Evolutionary conservation across 805 yeast genomes (phyloP), one percentile per base, ranked within the genome.

Genomic region (Candida parachauliodes): DNA sequence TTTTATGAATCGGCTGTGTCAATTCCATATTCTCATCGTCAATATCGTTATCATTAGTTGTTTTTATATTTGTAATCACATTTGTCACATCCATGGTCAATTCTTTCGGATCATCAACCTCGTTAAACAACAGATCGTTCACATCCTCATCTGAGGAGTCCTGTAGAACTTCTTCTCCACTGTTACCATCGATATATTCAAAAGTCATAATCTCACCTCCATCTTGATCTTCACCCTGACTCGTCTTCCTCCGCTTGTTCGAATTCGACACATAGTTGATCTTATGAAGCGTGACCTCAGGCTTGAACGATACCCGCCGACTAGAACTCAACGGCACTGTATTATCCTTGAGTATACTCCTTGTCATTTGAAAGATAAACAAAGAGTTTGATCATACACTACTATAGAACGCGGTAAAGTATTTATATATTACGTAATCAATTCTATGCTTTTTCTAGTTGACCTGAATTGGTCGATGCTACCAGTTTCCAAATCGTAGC

Each of bases 301-400:
- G 84, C 1, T 89, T 89, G 65, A 84, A 84, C 4, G 88, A 79
- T 4, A 84, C 91, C 18, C 91, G 59, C 40, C 91, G 59, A 25
- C 60, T 50, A 19, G 41, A 46, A 32, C 40, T 43, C 14, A 54
- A 30, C 2, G 59, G 59, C 15, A 52, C 37, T 2, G 59, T 50
- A 22, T 48, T 48, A 26, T 54, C 59, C 28, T 49, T 50, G 11
- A 57, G 42, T 14, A 56, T 55, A 32, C 60, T 47, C 38, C 52
- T 54, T 11, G 21, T 31, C 40, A 37, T 37, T 5, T 27, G 34
- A 16, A n/a, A n/a, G n/a, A n/a, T n/a, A n/a, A n/a, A n/a, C n/a
- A n/a, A n/a, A n/a, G n/a, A n/a, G n/a, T n/a, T n/a, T n/a, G n/a
- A n/a, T n/a, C n/a, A n/a, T n/a, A n/a, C n/a, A n/a, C n/a, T n/a